Evolutionary conservation across 2,329 filamentous ascomycete species (phyloP), one percentile per base, ranked within the genome.

Genomic region (Colletotrichum trifolii): DNA sequence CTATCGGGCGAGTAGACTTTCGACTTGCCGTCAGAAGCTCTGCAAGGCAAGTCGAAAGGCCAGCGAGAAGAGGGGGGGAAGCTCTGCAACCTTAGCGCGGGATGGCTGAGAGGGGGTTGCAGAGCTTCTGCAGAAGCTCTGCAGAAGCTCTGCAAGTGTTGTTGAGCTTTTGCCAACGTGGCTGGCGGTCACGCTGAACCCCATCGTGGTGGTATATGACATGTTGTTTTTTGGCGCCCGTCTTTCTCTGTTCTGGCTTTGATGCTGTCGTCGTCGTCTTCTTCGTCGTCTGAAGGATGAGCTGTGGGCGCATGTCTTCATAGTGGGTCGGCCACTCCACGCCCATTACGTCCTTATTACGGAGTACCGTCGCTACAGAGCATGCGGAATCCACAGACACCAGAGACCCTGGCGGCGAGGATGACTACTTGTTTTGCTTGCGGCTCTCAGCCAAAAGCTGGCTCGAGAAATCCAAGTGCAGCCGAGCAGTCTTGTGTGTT

Each of bases 51-150:
- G 38, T 17, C n/a, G 35, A 34, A 52, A 17, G 17, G 17, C 17
- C 17, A 17, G 17, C 17, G 17, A 17, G 17, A 17, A 17, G 17
- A 25, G 17, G 38, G 40, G 38, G 17, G 40, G 38, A 65, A 65
- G 62, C 62, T 65, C 62, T 65, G 57, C 57, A 65, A 65, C 62
- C 48, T 42, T 62, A 65, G 62, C 62, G 47, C 42, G 40, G 46
- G 9, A 42, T 39, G 45, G 55, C 25, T 25, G 25, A 55, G 57
- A 43, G 50, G 58, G 55, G 58, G 57, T 64, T 64, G 57, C 45
- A 40, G 50, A 64, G 55, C 56, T 50, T 64, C 49, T 64, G 50
- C 57, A 47, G 61, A 64, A 64, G 61, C 61, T 64, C 49, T 64
- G 50, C 57, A 47, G 61, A 64, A 64, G 61, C 61, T 64, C 62